phyloP scores from a whole-genome alignment of 345 rosid species.

The Anacardium occidentale region DNA sequence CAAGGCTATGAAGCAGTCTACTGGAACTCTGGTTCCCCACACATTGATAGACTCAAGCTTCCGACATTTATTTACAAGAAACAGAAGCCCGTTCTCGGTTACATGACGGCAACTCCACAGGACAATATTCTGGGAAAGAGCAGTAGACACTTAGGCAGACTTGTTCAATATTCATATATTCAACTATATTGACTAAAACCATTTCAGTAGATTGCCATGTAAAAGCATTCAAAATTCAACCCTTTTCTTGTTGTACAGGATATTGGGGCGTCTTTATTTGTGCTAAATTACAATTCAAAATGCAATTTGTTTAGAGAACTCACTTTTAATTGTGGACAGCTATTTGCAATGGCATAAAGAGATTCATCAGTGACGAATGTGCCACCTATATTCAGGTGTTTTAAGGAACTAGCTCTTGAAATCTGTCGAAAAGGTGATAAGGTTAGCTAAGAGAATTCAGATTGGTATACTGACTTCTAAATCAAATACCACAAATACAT shows the following conservation, averaged over 20 bases:
- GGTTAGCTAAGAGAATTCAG: neutral
- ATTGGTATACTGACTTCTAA: no score
- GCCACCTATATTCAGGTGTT: slow-evolving; percentile 83
- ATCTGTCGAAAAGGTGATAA: slow-evolving; percentile 37
- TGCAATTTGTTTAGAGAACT: neutral
- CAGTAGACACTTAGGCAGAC: neutral
- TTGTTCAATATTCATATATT: neutral
- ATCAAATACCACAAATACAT: neutral
- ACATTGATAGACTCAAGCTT: slow-evolving; percentile 74
- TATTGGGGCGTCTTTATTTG: no score
- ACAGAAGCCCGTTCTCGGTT: slow-evolving; percentile 60
- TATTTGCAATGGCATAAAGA: slow-evolving; percentile 65
- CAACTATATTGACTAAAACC: neutral
- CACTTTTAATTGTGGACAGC: slow-evolving; percentile 77
- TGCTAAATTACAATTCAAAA: neutral
- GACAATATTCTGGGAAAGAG: slow-evolving; percentile 49
- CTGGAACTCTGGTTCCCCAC: slow-evolving; percentile 86
- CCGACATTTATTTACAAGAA: slow-evolving; percentile 63
- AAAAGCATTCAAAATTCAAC: neutral
- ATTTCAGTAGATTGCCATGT: neutral
- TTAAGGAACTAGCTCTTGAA: slow-evolving; percentile 64
- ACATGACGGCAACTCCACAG: slow-evolving; percentile 97
- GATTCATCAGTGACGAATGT: slow-evolving; percentile 89
- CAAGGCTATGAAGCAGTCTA: slow-evolving; percentile 59
- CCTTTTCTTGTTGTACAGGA: no score